Evolutionary conservation across 345 rosid genomes (phyloP).

Genomic region (Lumnitzera racemosa): DNA sequence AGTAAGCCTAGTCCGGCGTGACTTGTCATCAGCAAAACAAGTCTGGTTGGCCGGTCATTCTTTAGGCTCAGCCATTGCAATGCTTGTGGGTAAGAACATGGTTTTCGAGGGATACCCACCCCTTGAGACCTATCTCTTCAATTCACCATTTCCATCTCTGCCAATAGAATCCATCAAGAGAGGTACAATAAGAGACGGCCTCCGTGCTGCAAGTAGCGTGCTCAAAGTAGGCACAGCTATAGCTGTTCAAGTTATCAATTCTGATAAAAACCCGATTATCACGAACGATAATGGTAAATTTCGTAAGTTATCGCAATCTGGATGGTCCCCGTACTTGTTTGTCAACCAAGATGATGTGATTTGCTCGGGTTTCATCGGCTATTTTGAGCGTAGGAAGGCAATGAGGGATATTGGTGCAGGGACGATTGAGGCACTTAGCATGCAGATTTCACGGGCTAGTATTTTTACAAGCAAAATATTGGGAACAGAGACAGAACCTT

Average conservation of each 20-base stretch:
- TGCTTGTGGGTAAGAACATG: conserved; percentile 62
- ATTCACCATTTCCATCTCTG: conserved; percentile 65
- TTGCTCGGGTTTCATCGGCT: conserved; percentile 65
- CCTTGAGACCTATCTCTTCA: conserved; percentile 57
- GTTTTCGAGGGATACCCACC: conserved; percentile 35
- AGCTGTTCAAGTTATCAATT: too few relatives aligned
- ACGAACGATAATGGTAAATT: conserved; percentile 22
- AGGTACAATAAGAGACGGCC: conserved; percentile 52
- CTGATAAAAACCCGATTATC: conserved; percentile 37
- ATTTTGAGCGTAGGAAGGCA: conserved; percentile 49
- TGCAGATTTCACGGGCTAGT: too few relatives aligned
- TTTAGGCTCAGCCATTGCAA: conserved; percentile 70
- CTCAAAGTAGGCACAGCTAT: conserved; percentile 45
- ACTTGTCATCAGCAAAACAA: conserved; percentile 41
- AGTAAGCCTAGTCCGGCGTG: conserved; percentile 36
- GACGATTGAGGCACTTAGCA: too few relatives aligned
- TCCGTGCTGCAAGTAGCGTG: conserved; percentile 58
- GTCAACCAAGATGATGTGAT: conserved; percentile 56
- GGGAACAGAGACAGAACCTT: too few relatives aligned
- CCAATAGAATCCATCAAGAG: conserved; percentile 58
- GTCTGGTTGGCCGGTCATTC: conserved; percentile 88
- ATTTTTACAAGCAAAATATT: too few relatives aligned
- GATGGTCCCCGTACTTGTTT: conserved; percentile 49
- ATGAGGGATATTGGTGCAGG: conserved; percentile 26
- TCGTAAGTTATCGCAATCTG: conserved; percentile 26